Evolutionary conservation across 2,329 filamentous ascomycete genomes (phyloP).

Genomic region (Gremmenia infestans): DNA sequence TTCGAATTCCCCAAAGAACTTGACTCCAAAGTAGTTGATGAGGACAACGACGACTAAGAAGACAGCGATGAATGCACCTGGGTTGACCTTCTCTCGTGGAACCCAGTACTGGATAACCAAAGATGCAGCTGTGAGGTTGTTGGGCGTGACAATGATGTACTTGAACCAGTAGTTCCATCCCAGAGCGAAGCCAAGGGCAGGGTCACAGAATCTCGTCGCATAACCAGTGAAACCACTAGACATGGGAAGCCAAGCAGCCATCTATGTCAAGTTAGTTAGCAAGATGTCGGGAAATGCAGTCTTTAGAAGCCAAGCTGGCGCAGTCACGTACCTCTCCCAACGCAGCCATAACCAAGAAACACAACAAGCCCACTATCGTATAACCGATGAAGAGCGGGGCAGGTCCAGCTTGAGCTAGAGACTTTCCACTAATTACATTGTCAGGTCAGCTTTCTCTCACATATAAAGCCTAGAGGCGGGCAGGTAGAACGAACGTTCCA

Average conservation of each 20-base stretch:
- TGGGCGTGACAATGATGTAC: constrained; percentile 81
- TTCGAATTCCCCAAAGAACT: constrained; percentile 40
- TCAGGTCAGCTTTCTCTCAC: constrained; percentile 8
- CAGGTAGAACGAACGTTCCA: constrained; percentile 41
- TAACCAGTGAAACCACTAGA: constrained; percentile 77
- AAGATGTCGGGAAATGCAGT: constrained; percentile 50
- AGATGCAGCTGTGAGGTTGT: constrained; percentile 74
- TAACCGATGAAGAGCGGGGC: constrained; percentile 70
- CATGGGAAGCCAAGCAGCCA: constrained; percentile 78
- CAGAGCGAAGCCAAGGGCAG: constrained; percentile 73
- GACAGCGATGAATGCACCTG: constrained; percentile 73
- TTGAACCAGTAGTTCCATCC: constrained; percentile 30
- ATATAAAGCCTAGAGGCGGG: neutral
- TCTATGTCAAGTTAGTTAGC: constrained; percentile 33
- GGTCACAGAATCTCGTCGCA: constrained; percentile 72
- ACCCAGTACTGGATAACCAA: constrained; percentile 79
- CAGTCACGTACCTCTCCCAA: constrained; percentile 68
- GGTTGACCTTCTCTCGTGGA: constrained; percentile 57
- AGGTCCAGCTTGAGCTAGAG: constrained; percentile 47
- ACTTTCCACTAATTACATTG: constrained; percentile 25
- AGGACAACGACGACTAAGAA: constrained; percentile 58
- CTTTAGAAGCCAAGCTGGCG: constrained; percentile 37
- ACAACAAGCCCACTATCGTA: constrained; percentile 62
- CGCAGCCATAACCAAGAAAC: constrained; percentile 76
- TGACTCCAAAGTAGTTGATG: constrained; percentile 58